These are phyloP conservation scores for Coniochaeta sp. DNA, from an alignment of 2,329 filamentous ascomycete genomes.

Conservation along the genomic window DNA sequence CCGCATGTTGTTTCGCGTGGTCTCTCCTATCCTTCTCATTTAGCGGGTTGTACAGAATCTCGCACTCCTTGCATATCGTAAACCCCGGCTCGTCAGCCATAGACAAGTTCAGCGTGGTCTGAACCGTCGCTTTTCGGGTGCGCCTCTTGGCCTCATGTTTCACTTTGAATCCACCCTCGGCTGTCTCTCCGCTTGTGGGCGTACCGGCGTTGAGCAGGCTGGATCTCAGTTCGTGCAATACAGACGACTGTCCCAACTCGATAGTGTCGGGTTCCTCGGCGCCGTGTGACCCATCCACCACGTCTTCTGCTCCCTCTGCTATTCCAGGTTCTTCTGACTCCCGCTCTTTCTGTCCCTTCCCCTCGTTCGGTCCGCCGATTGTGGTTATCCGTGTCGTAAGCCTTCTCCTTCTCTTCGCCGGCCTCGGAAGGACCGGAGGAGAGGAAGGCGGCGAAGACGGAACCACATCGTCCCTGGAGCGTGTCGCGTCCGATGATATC, in stretches of 20 bases:
- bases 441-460: conserved; percentile 23
- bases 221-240: background rate
- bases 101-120: conserved; percentile 33
- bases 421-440: conserved; percentile 12
- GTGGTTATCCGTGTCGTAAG: conserved; percentile 8
- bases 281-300: background rate
- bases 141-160: background rate
- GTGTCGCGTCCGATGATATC: background rate
- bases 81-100: conserved; percentile 25
- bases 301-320: background rate
- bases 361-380: background rate
- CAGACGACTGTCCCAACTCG: background rate
- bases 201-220: background rate
- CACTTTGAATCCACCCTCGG: background rate
- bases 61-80: conserved; percentile 33
- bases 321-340: background rate
- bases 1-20: conserved; percentile 25
- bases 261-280: background rate
- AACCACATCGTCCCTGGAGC: background rate
- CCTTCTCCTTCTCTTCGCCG: conserved; percentile 20
- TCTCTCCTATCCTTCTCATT: conserved; percentile 34
- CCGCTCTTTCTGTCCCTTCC: background rate
- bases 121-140: conserved; percentile 19
- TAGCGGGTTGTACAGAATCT: conserved; percentile 35
- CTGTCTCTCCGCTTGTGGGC: background rate